phyloP scores from a whole-genome alignment of 441 rosid species.

The Flueggea neowawraea region DNA sequence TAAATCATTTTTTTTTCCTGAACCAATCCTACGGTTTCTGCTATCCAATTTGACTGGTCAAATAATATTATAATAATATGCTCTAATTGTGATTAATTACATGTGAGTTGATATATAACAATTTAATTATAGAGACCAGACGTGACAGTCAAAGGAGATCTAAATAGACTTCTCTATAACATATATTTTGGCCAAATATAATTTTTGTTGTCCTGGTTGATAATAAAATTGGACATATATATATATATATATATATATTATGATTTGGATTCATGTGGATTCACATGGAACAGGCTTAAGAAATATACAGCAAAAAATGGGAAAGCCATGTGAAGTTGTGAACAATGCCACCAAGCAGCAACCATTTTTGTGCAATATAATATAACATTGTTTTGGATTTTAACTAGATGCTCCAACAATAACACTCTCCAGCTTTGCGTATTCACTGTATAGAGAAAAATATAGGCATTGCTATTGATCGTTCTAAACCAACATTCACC shows the following conservation, averaged over 20 bases:
- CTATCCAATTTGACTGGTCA: slow-evolving; percentile 5
- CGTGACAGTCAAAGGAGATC: slow-evolving; percentile 1
- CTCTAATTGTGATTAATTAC: background rate
- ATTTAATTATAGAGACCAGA: background rate
- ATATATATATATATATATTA: too few relatives aligned
- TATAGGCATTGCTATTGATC: too few relatives aligned
- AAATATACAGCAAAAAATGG: background rate
- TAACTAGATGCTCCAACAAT: background rate
- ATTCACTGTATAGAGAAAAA: too few relatives aligned
- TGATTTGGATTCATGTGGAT: slow-evolving; percentile 13
- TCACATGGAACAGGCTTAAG: slow-evolving; percentile 6
- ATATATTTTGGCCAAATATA: too few relatives aligned
- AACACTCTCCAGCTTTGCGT: too few relatives aligned
- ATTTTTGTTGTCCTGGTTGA: too few relatives aligned
- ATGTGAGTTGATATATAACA: background rate
- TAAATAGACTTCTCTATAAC: background rate
- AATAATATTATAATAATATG: too few relatives aligned
- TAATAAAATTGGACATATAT: background rate
- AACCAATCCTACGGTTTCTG: background rate
- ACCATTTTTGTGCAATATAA: background rate
- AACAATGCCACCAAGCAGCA: background rate
- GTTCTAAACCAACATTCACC: too few relatives aligned
- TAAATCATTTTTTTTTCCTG: background rate
- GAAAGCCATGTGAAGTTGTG: slow-evolving; percentile 17
- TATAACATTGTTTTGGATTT: background rate